Conservation (phyloP, 2,329 filamentous ascomycete genomes). For the Cladobotryum mycophilum region DNA sequence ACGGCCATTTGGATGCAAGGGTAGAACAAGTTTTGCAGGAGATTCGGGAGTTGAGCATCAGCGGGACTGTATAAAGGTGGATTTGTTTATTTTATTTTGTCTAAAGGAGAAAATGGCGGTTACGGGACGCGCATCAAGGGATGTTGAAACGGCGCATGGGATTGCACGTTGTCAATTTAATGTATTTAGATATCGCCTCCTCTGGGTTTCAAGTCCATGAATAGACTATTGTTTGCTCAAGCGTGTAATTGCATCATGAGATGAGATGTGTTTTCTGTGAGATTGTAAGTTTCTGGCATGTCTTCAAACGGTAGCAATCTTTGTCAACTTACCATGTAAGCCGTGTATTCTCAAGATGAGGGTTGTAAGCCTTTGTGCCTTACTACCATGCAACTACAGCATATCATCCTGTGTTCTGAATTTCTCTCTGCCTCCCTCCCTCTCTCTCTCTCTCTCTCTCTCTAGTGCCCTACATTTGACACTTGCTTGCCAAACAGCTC, state of each 20-base stretch:
- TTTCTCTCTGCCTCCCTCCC: too few relatives aligned
- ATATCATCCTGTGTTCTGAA: neutral
- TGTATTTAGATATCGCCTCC: constrained; percentile 22
- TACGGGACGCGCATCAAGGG: constrained; percentile 4
- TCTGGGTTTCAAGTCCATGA: constrained; percentile 17
- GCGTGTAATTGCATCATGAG: neutral
- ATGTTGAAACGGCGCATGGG: constrained; percentile 22
- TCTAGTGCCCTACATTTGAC: constrained; percentile 7
- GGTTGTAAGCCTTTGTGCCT: neutral
- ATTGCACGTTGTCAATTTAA: constrained; percentile 16
- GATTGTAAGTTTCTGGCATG: neutral
- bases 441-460: too few relatives aligned
- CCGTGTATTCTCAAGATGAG: neutral
- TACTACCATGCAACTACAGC: neutral
- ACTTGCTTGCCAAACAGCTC: constrained; percentile 37
- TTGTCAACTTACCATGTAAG: neutral
- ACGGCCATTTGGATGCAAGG: constrained; percentile 81
- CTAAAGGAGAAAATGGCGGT: constrained; percentile 1
- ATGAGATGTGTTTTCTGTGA: neutral
- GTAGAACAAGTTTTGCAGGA: constrained; percentile 96
- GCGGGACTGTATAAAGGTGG: constrained; percentile 51
- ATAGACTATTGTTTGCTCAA: constrained; percentile 18
- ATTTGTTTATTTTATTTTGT: constrained; percentile 4
- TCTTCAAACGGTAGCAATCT: neutral
- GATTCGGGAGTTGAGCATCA: constrained; percentile 94